Evolutionary conservation across 2,329 filamentous ascomycete species (phyloP), one percentile per base, ranked within the genome.

Genomic region (Biscogniauxia mediterranea): DNA sequence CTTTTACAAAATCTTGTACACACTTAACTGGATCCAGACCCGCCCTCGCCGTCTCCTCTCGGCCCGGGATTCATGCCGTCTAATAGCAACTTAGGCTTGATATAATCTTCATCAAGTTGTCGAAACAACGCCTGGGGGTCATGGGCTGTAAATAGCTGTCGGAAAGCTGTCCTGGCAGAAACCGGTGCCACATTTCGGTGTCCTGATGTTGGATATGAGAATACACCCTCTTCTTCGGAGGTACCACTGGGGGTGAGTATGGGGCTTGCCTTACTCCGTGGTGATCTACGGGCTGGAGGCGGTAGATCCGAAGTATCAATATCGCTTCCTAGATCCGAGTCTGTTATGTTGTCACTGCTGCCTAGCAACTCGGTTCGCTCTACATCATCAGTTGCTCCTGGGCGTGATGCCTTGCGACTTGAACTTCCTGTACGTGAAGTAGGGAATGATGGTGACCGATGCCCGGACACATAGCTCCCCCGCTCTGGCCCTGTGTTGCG

Each of bases 51-150:
- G 53, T 75, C 67, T n/a, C 68, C 68, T 55, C 67, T 65, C 13
- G 65, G 54, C 4, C 67, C 66, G 7, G 68, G 68, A 49, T 71
- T 70, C 23, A 81, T 81, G 53, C 89, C 90, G 77, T 97, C 93
- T 20, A 98, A 83, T 66, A 98, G 77, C 59, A 98, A 78, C 73
- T 89, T 91, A 19, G 94, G 94, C 81, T 98, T 98, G 76, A 98
- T 93, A 75, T 93, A 97, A 63, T 93, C 92, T 76, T 99, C 95
- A 74, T 99, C 95, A 62, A 99, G 80, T 77, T 97, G 93, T 68
- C 88, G 89, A 76, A 99, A 96, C 78, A 96, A 86, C 53, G 90
- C 92, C 9, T 91, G 90, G 52, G 96, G 93, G 74, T 99, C 95
- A 56, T 96, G 92, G 0, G 90, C 85, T 17, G 90, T 91, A 68